Evolutionary conservation across 352 stramenopile genomes (phyloP).

Genomic region (Phytophthora chlamydospora): DNA sequence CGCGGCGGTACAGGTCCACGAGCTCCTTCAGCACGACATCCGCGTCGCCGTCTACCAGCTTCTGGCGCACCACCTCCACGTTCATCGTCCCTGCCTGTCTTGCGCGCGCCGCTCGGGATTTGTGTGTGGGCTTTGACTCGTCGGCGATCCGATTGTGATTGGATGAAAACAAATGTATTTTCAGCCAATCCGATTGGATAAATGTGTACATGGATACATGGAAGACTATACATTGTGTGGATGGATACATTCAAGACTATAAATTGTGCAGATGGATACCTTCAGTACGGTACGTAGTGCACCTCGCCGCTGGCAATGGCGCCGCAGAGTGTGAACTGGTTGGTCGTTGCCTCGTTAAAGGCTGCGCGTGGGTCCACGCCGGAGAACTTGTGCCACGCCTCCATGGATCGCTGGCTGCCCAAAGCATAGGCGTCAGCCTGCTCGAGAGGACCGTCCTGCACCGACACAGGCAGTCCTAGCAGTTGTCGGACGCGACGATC

Average conservation of each 20-base stretch:
- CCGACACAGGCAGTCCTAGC: constrained; percentile 55
- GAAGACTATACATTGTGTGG: too few species aligned
- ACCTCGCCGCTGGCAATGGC: constrained; percentile 39
- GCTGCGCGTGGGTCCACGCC: constrained; percentile 55
- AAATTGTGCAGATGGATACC: neutral
- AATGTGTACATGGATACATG: neutral
- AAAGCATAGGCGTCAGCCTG: constrained; percentile 53
- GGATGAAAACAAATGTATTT: constrained; percentile 13
- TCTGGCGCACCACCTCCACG: constrained; percentile 87
- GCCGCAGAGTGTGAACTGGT: constrained; percentile 81
- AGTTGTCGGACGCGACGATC: constrained; percentile 74
- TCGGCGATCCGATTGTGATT: constrained; percentile 9
- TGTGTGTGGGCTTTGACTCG: neutral
- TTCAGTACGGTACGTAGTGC: constrained; percentile 66
- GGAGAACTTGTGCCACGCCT: constrained; percentile 70
- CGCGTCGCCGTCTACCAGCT: constrained; percentile 79
- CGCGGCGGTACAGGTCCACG: constrained; percentile 85
- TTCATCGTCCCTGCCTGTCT: constrained; percentile 67
- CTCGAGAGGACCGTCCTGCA: constrained; percentile 35
- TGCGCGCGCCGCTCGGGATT: constrained; percentile 17
- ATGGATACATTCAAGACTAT: too few species aligned
- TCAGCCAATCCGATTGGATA: constrained; percentile 4
- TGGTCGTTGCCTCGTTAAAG: constrained; percentile 86
- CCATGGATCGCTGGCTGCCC: constrained; percentile 54
- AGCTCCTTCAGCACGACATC: constrained; percentile 85